A percentile compares a stretch with the other conserved stretches of the same genome.
Evolutionary conservation across 139 green algal genomes (phyloP).

Genomic region (Spirogloea muscicola): DNA sequence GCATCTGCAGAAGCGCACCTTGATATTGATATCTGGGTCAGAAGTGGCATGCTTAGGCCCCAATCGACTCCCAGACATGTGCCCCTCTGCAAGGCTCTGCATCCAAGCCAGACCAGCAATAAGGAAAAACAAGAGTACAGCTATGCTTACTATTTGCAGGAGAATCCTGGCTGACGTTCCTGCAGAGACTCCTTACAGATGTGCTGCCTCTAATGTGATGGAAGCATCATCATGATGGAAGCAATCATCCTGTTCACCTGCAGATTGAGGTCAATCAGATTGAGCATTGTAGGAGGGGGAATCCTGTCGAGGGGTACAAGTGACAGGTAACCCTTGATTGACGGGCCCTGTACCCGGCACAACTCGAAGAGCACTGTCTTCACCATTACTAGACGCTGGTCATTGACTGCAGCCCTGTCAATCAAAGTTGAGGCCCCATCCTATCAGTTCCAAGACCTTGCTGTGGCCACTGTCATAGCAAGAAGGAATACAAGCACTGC

Average conservation of each 20-base stretch:
- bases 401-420: conserved; percentile 55
- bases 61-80: not conserved
- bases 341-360: conserved; percentile 60
- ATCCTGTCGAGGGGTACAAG: conserved; percentile 32
- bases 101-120: not conserved
- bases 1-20: too few relatives aligned
- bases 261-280: conserved; percentile 93
- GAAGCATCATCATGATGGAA: not conserved
- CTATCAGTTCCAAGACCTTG: too few relatives aligned
- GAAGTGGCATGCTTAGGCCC: too few relatives aligned
- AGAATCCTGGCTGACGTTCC: not conserved
- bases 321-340: conserved; percentile 48
- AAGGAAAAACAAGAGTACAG: not conserved
- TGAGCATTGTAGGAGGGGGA: conserved; percentile 73
- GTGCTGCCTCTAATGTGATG: not conserved
- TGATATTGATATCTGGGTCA: too few relatives aligned
- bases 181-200: not conserved
- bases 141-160: not conserved
- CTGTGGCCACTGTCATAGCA: too few relatives aligned
- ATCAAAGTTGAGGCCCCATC: not conserved
- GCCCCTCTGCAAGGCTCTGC: not conserved
- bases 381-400: conserved; percentile 95
- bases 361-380: conserved; percentile 95
- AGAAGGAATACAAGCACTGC: too few relatives aligned
- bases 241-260: too few relatives aligned